Evolutionary conservation across 371 early-diverging fungal genomes (phyloP), one percentile per base, ranked within the genome.

Genomic region (Dichotomocladium elegans): DNA sequence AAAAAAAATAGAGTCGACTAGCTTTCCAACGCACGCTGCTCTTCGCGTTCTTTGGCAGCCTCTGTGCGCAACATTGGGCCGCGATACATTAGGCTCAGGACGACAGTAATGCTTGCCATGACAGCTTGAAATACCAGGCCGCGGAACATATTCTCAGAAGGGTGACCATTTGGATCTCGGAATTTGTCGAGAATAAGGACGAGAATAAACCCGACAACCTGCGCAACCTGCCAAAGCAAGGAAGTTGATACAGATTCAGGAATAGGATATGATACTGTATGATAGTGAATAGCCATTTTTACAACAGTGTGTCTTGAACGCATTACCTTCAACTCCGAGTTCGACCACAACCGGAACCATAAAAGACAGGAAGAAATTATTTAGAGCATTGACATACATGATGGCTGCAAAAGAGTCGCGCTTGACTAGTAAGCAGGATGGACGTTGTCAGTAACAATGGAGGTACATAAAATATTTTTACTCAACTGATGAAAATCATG

Each of bases 401-500:
- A 74, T 70, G 12, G 68, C 64, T n/a, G 68, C 64, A 50, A 68
- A 61, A 1, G 70, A 58, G 11, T 69, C 57, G 11, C 34, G 53
- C 34, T 74, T 68, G 34, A 82, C 79, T 63, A 48, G 43, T 2
- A 25, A 43, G 10, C 12, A 41, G 37, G 21, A 11, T 42, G 7
- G 26, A 21, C 3, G 6, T 37, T 41, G 37, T 37, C 37, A 26
- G 10, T 24, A 24, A n/a, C 21, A 52, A 19, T 15, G 19, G 24
- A 9, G 19, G 33, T 11, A 9, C 14, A 5, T n/a, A 12, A 12
- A 30, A 43, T 6, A 14, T 26, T 9, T 17, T 7, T 35, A 30
- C 41, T 64, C 57, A 64, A 70, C 75, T 63, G 41, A 77, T 70
- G 58, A 82, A 82, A 28, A 72, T 56, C 56, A 77, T 64, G 12